Base-by-base conservation (phyloP, 1,284 basidiomycete genomes). In the Mycena citricolor region DNA sequence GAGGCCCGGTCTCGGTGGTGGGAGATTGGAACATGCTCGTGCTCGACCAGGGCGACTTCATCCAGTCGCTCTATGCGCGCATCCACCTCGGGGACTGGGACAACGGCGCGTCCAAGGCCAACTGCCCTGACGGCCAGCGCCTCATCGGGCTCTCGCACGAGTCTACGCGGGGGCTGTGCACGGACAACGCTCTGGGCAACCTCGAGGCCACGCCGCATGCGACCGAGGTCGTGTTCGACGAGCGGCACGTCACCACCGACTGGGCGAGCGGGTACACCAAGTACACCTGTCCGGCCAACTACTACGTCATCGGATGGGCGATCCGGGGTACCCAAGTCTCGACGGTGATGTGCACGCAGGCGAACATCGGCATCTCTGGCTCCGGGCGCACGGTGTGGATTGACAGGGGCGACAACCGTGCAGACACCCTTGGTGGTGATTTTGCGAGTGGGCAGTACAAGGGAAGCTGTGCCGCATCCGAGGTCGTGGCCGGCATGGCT, bases 361-460 rank as follows among this genome's bases (percentile, higher is more conserved):
- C 50, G 16, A 10, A 32, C 12, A 13, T 11, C 19, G 16, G 39
- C 4, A 39, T 52, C 2, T 42, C 42, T 5, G 43, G 42, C 24
- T 42, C 4, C 7, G 35, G 50, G 21, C 46, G 46, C 32, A 52
- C 50, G 25, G 50, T 52, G 25, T 52, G 50, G 50, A 48, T 52
- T 16, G 36, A 52, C 36, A 34, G 46, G 35, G 29, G 32, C 17
- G 50, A 52, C 23, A 43, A 44, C 16, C 38, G 46, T 12, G 45
- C 33, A 26, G 39, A 52, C 22, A n/a, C 3, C n/a, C 17, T 37
- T 5, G 49, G 49, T 14, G 36, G 36, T 11, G 49, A 51, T 20
- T 51, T 36, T 8, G 49, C 49, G 3, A 3, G 4, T 3, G 24
- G 41, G 20, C 44, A 51, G 35, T 31, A 14, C n/a, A 51, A 51